phyloP scores from a whole-genome alignment of 345 rosid species.

The Ailanthus altissimus region DNA sequence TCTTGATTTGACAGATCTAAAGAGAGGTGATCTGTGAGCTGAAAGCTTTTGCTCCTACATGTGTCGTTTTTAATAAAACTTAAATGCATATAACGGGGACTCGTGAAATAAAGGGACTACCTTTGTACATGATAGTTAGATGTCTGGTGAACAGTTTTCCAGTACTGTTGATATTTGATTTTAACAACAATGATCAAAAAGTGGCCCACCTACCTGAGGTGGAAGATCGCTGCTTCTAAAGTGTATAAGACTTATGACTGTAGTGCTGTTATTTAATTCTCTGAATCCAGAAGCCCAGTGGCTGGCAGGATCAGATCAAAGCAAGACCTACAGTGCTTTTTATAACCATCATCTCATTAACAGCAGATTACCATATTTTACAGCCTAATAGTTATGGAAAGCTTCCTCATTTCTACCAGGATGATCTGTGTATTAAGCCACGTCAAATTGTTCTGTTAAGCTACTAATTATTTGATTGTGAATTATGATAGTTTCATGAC shows the following conservation, averaged over 20 bases:
- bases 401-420: background rate
- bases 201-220: background rate
- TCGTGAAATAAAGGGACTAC: background rate
- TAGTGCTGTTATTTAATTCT: conserved; percentile 6
- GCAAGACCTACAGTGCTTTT: background rate
- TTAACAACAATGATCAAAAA: background rate
- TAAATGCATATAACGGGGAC: background rate
- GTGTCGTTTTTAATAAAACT: conserved; percentile 10
- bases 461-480: background rate
- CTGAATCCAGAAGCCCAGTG: conserved; percentile 2
- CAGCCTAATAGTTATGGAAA: background rate
- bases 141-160: conserved; percentile 3
- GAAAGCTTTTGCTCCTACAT: conserved; percentile 11
- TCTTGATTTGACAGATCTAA: conserved; percentile 8
- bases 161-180: conserved; percentile 1
- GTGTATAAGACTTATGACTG: conserved; percentile 12
- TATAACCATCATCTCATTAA: background rate
- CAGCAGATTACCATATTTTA: background rate
- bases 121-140: conserved; percentile 2
- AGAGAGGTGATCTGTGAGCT: background rate
- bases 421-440: background rate
- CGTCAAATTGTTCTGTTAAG: background rate
- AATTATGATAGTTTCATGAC: background rate
- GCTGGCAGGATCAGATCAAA: conserved; percentile 1
- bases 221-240: background rate